Base-by-base conservation (phyloP, 306 rosid species). In the Ceratonia siliqua region DNA sequence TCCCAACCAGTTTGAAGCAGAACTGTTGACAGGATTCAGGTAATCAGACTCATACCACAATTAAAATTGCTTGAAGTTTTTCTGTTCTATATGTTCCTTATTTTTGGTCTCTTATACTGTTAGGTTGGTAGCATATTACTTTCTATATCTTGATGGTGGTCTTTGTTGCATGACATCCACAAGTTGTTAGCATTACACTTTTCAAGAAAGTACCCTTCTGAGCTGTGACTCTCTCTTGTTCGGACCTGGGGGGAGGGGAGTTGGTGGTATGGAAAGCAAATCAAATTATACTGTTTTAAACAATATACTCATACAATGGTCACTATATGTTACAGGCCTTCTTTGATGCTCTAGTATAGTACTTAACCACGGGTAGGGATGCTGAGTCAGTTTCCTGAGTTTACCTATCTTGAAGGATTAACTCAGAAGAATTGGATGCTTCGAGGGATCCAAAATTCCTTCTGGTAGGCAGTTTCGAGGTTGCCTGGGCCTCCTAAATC, bases 1-100 rank as follows among this genome's bases (percentile, higher is more conserved):
- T 68, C 98, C 97, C 69, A 94, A 94, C 81, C 98, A 94, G 82
- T 94, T 94, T 82, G 97, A 94, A 83, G 97, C 98, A 73, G 97
- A 94, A 86, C 80, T 87, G 62, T 79, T 91, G 80, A 87, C 98
- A 50, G 90, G 92, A 61, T 59, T 73, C 73, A 87, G 88, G 98
- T 91, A 82, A 70, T 82, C 79, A 69, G 70, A 54, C 45, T 82
- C 79, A 69, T 73, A 54, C 45, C 48, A 63, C 62, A 79, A 80
- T 62, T 64, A 42, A 53, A 70, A 41, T 79, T 72, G 30, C 62
- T 24, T 62, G 12, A 64, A 21, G 15, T 12, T 77, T 78, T 38
- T 39, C 6, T 76, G 69, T 64, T 80, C 9, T 28, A 8, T 13
- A 14, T 17, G 3, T 57, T 62, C 56, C 32, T 46, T 66, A 61